These are phyloP conservation scores for Saccharomycopsis babjevae DNA, from an alignment of 805 yeast species.

Conservation along the genomic window DNA sequence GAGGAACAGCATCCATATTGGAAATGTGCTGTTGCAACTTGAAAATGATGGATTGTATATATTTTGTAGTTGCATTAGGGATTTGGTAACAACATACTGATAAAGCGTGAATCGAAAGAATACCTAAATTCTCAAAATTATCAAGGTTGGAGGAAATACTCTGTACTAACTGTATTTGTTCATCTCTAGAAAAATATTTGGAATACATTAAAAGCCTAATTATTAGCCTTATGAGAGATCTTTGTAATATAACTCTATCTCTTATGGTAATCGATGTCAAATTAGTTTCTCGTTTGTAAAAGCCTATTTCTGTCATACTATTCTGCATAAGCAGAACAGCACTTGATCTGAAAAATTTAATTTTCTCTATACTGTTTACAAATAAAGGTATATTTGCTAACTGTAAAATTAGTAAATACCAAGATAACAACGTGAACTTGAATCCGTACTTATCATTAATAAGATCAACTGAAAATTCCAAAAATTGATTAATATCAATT, in stretches of 20 bases:
- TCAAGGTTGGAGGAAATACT: conserved; percentile 6
- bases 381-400: conserved; percentile 16
- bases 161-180: conserved; percentile 9
- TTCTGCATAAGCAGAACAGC: conserved; percentile 5
- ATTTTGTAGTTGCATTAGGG: conserved; percentile 63
- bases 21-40: conserved; percentile 68
- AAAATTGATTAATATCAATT: conserved; percentile 6
- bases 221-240: conserved; percentile 7
- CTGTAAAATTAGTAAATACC: conserved; percentile 13
- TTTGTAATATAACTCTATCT: conserved; percentile 9
- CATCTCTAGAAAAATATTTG: conserved; percentile 4
- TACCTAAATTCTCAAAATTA: conserved; percentile 49
- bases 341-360: neutral
- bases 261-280: neutral
- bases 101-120: conserved; percentile 67
- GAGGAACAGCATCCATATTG: conserved; percentile 56
- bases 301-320: neutral
- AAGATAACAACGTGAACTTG: conserved; percentile 1
- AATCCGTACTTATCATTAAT: neutral
- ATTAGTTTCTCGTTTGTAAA: neutral
- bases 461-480: neutral
- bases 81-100: conserved; percentile 74
- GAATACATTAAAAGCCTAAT: conserved; percentile 11
- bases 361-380: neutral
- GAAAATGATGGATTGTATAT: conserved; percentile 56